A percentile compares a stretch with the other conserved stretches of the same genome.
phyloP scores from a whole-genome alignment of 2,329 filamentous ascomycete species.

The Cladobotryum mycophilum region DNA sequence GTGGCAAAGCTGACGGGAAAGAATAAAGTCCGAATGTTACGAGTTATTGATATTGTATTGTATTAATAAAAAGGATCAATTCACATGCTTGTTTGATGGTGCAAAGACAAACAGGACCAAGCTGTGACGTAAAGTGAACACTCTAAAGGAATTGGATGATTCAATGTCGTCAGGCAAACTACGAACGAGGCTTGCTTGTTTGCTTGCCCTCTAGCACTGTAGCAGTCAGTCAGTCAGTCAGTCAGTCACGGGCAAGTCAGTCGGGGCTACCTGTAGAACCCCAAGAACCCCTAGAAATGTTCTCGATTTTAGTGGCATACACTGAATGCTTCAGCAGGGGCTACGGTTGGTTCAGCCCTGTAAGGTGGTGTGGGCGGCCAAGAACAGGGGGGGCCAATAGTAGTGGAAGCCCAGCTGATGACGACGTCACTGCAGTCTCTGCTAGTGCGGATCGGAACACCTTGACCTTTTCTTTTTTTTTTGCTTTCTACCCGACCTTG shows the following conservation, averaged over 20 bases:
- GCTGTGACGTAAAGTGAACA: slow-evolving; percentile 5
- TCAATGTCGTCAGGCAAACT: slow-evolving; percentile 5
- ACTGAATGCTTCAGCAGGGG: not conserved
- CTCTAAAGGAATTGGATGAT: not conserved
- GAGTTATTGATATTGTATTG: not conserved
- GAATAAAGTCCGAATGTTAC: not conserved
- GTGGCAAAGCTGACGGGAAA: not conserved
- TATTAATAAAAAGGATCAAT: too few species aligned
- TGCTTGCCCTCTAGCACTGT: not conserved
- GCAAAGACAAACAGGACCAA: not conserved
- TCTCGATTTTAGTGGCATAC: not conserved
- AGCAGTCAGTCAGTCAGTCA: too few species aligned
- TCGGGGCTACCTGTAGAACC: too few species aligned
- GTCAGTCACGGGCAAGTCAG: too few species aligned
- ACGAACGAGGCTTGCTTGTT: slow-evolving; percentile 4
- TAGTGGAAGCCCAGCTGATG: not conserved
- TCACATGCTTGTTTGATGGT: not conserved
- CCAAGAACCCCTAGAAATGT: too few species aligned
- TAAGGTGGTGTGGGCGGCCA: not conserved
- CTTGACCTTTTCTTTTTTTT: too few species aligned
- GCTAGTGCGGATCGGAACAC: not conserved
- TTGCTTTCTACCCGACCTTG: too few species aligned
- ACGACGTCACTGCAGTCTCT: not conserved
- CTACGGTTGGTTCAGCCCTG: not conserved
- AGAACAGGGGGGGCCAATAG: not conserved